Evolutionary conservation across 139 green algal species (phyloP).

Genomic region (Edaphochlamys debaryana): DNA sequence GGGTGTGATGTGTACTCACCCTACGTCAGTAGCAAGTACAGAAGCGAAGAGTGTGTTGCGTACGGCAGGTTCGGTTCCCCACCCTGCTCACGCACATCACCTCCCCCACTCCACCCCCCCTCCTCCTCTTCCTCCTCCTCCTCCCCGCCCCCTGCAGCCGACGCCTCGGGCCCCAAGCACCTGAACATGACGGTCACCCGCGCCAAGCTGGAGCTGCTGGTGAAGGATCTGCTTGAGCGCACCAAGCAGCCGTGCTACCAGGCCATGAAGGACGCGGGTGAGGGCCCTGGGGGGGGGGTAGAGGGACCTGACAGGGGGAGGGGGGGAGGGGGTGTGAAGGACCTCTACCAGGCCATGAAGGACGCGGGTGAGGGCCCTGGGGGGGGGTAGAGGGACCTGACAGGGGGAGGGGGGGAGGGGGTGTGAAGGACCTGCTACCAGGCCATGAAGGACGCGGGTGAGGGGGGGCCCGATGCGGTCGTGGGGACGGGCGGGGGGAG

Average conservation of each 20-base stretch:
- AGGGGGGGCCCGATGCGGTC: no score
- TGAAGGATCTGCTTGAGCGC: slow-evolving; percentile 88
- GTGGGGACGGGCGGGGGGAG: no score
- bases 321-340: slow-evolving; percentile 49
- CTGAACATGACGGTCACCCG: slow-evolving; percentile 80
- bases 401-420: neutral
- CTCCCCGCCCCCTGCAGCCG: neutral
- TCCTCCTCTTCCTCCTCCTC: neutral
- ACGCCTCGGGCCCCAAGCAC: slow-evolving; percentile 84
- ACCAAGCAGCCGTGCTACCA: slow-evolving; percentile 94
- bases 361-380: slow-evolving; percentile 47
- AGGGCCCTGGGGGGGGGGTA: neutral
- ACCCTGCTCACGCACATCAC: neutral
- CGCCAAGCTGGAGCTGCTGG: slow-evolving; percentile 92
- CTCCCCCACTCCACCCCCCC: no score
- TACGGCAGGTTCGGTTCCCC: no score
- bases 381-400: no score
- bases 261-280: slow-evolving; percentile 83
- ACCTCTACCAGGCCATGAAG: slow-evolving; percentile 91
- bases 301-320: no score
- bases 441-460: slow-evolving; percentile 83
- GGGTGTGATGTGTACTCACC: no score
- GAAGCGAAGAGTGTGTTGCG: no score
- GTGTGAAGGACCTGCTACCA: slow-evolving; percentile 81
- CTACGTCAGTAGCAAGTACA: no score